Conservation (phyloP, 2,329 filamentous ascomycete genomes). For the Fusarium luffae region DNA sequence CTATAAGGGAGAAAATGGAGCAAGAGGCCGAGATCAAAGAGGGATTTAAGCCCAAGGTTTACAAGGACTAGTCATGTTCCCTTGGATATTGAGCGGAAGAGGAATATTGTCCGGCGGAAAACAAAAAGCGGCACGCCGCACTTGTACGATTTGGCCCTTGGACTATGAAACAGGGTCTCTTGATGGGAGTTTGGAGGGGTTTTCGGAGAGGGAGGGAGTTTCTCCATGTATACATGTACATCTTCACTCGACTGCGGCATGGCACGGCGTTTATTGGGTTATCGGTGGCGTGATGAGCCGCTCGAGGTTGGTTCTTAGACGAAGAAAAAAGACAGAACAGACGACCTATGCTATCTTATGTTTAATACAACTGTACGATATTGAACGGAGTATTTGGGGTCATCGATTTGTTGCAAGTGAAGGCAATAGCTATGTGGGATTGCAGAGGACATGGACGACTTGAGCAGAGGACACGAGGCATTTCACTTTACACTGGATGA, state of each 20-base stretch:
- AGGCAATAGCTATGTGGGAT: too few relatives aligned
- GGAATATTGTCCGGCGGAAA: neutral
- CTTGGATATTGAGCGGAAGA: neutral
- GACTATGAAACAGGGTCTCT: neutral
- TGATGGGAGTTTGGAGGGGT: constrained; percentile 32
- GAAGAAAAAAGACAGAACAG: constrained; percentile 45
- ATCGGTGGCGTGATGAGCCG: constrained; percentile 46
- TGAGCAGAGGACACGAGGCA: too few relatives aligned
- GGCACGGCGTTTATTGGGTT: constrained; percentile 60
- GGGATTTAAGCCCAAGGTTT: constrained; percentile 95
- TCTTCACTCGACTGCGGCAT: constrained; percentile 67
- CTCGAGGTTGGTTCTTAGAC: constrained; percentile 48
- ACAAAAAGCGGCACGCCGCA: constrained; percentile 2
- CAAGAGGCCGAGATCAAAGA: constrained; percentile 82
- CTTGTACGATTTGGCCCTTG: constrained; percentile 39
- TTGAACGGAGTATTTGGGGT: constrained; percentile 11
- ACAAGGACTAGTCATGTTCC: constrained; percentile 75
- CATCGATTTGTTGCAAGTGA: neutral
- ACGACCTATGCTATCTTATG: constrained; percentile 44
- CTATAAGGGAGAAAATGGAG: constrained; percentile 75
- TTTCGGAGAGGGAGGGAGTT: constrained; percentile 29
- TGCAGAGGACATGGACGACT: too few relatives aligned
- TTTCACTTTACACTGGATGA: too few relatives aligned
- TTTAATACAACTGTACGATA: constrained; percentile 48
- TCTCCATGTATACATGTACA: constrained; percentile 56